Conservation (phyloP, 257 asterid genomes). For the Primulina huaijiensis region DNA sequence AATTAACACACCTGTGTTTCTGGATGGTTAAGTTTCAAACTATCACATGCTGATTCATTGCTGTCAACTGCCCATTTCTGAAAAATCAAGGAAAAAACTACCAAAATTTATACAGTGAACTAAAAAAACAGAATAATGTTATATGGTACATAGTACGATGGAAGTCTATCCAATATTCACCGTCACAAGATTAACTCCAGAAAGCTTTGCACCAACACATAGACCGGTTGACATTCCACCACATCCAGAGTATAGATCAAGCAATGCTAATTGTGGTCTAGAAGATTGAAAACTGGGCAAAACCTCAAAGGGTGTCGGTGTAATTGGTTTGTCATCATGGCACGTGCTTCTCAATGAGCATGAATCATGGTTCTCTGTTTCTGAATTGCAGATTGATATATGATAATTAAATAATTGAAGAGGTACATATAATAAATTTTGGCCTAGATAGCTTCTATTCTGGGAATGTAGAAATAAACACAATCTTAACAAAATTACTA, state of each 20-base stretch:
- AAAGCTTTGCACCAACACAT: conserved; percentile 74
- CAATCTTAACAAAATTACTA: conserved; percentile 23
- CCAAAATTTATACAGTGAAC: conserved; percentile 1
- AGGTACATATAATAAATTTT: neutral
- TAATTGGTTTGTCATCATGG: conserved; percentile 29
- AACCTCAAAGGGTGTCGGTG: conserved; percentile 39
- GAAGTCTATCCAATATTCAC: conserved; percentile 36
- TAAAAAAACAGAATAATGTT: neutral
- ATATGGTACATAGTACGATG: neutral
- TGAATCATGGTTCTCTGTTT: conserved; percentile 28
- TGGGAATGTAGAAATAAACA: conserved; percentile 12
- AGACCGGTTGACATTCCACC: conserved; percentile 99
- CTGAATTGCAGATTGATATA: conserved; percentile 32
- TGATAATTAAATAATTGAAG: conserved; percentile 5
- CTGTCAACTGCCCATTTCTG: conserved; percentile 94
- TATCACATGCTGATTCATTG: conserved; percentile 71
- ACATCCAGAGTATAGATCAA: conserved; percentile 85
- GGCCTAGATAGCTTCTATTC: neutral
- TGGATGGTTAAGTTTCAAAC: conserved; percentile 84
- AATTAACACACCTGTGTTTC: conserved; percentile 57
- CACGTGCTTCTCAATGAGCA: conserved; percentile 30
- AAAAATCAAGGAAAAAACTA: conserved; percentile 14
- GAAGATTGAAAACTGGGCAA: conserved; percentile 39
- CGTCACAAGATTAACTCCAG: conserved; percentile 60
- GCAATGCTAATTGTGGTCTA: conserved; percentile 48